These are phyloP conservation scores for Crithidia bombi DNA, from an alignment of 208 protist species.

Conservation along the genomic window DNA sequence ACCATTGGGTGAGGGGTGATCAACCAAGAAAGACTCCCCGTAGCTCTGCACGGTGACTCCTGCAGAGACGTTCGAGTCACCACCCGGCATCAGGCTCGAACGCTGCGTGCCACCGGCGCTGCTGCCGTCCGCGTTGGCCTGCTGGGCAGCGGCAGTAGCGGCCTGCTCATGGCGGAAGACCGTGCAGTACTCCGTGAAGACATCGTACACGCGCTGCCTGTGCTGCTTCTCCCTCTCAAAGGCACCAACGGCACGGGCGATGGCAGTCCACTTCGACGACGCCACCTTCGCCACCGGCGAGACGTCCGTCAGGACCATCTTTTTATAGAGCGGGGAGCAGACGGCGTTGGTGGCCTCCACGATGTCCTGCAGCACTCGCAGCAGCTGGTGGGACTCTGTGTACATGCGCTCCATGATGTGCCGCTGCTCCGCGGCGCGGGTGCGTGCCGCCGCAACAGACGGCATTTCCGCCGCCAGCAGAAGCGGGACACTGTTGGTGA, in stretches of 20 bases:
- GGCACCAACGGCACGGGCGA: conserved; percentile 71
- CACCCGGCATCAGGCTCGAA: neutral
- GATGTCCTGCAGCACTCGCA: conserved; percentile 50
- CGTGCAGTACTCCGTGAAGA: conserved; percentile 81
- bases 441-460: conserved; percentile 47
- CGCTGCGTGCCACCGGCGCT: neutral
- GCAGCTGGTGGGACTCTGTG: conserved; percentile 58
- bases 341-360: conserved; percentile 59
- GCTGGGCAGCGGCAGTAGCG: neutral
- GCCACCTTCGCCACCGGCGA: conserved; percentile 66
- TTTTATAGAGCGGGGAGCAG: conserved; percentile 72
- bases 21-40: conserved; percentile 27
- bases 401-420: conserved; percentile 58
- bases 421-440: conserved; percentile 50
- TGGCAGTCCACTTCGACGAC: conserved; percentile 62
- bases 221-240: conserved; percentile 76
- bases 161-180: conserved; percentile 32
- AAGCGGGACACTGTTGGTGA: neutral
- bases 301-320: conserved; percentile 56
- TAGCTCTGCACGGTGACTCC: conserved; percentile 2
- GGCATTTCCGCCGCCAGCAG: conserved; percentile 39
- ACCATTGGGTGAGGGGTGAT: neutral
- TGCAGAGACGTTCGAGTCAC: neutral
- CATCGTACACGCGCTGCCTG: conserved; percentile 73
- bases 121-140: neutral